Evolutionary conservation across 257 asterid species (phyloP).

Genomic region (Solanum commersonii): DNA sequence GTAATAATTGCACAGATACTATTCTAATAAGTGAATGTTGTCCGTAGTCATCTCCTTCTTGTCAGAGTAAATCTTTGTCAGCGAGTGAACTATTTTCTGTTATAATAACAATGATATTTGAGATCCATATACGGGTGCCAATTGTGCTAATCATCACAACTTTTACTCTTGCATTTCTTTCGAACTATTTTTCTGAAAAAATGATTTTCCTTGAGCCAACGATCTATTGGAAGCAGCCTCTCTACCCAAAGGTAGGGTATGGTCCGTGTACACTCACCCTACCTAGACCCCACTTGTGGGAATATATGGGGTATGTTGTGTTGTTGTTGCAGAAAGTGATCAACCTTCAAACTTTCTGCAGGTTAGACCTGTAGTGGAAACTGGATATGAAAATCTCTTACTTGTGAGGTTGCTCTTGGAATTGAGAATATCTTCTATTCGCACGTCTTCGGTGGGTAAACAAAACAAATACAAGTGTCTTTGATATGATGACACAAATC

Average conservation of each 20-base stretch:
- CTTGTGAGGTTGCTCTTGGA: constrained; percentile 89
- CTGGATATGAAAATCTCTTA: constrained; percentile 83
- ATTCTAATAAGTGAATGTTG: not conserved
- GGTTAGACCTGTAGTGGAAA: constrained; percentile 97
- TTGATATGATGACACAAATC: not conserved
- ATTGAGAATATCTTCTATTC: constrained; percentile 54
- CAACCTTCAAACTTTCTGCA: constrained; percentile 23
- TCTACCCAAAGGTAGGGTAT: not conserved
- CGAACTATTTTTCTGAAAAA: not conserved
- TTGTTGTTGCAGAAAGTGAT: not conserved
- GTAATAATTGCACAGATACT: not conserved
- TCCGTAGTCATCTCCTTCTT: not conserved
- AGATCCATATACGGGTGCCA: not conserved
- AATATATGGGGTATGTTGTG: not conserved
- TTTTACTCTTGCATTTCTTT: not conserved
- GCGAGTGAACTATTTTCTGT: not conserved
- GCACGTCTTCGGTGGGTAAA: constrained; percentile 77
- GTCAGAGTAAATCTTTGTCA: not conserved
- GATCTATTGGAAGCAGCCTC: not conserved
- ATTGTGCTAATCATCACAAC: not conserved
- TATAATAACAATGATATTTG: not conserved
- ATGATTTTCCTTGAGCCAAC: not conserved
- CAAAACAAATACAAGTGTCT: not conserved
- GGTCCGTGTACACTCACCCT: not conserved
- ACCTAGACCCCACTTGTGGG: not conserved